Evolutionary conservation across 225 moss, liverwort and hornwort genomes (phyloP).

Genomic region (Bryum argenteum): DNA sequence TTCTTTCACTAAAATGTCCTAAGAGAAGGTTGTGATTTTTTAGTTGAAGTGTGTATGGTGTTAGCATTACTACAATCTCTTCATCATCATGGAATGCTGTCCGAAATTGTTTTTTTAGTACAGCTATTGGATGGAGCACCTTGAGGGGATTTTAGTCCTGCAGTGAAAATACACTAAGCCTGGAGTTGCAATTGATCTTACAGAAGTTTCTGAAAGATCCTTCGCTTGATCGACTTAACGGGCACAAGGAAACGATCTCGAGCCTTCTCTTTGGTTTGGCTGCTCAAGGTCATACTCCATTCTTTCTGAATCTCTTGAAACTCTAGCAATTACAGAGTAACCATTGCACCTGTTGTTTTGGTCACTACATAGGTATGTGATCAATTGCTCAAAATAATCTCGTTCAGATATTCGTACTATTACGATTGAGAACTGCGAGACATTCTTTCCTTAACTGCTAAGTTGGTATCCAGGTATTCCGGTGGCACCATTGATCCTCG

Average conservation of each 20-base stretch:
- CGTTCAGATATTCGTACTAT: too few species aligned
- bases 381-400: too few species aligned
- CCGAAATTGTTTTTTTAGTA: not conserved
- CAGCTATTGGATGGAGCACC: slow-evolving; percentile 6
- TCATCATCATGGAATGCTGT: too few species aligned
- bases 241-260: slow-evolving; percentile 43
- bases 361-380: not conserved
- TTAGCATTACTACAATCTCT: too few species aligned
- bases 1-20: not conserved
- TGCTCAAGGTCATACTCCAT: slow-evolving; percentile 33
- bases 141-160: not conserved
- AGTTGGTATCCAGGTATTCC: slow-evolving; percentile 36
- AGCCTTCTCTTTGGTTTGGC: slow-evolving; percentile 45
- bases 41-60: not conserved
- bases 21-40: too few species aligned
- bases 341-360: not conserved
- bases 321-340: not conserved
- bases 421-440: too few species aligned
- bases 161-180: slow-evolving; percentile 4
- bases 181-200: not conserved
- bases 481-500: slow-evolving; percentile 35
- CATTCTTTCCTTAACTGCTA: too few species aligned
- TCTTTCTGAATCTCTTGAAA: not conserved
- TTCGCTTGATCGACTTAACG: slow-evolving; percentile 40
- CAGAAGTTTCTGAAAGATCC: slow-evolving; percentile 48